These are phyloP conservation scores for Chaetomiaceae sp. DNA, from an alignment of 2,329 filamentous ascomycete genomes.

Conservation along the genomic window DNA sequence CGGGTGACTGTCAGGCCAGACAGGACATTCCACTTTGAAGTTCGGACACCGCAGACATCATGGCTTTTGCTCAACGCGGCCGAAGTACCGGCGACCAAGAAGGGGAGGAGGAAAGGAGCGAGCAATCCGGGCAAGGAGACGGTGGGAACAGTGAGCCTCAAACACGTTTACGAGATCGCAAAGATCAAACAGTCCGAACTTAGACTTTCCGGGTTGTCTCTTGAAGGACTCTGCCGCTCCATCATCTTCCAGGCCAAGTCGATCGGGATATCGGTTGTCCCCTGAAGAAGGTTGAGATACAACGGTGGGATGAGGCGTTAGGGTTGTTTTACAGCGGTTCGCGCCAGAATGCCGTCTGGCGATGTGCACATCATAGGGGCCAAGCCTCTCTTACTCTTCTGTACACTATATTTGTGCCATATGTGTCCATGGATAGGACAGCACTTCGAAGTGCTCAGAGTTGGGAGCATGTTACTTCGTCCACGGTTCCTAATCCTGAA, in stretches of 20 bases:
- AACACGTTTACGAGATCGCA: conserved; percentile 97
- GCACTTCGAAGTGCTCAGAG: not conserved
- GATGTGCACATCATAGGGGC: not conserved
- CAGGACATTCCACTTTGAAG: conserved; percentile 86
- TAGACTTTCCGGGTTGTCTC: conserved; percentile 64
- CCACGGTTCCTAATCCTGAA: too few relatives aligned
- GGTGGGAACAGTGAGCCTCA: conserved; percentile 82
- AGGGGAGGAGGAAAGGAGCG: conserved; percentile 75
- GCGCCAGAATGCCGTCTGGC: not conserved
- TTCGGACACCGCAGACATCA: conserved; percentile 91
- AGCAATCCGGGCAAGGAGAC: conserved; percentile 68
- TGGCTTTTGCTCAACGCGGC: conserved; percentile 83
- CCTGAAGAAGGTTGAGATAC: conserved; percentile 37
- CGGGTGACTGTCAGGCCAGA: conserved; percentile 90
- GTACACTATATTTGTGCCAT: conserved; percentile 12
- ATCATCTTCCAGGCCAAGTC: conserved; percentile 72
- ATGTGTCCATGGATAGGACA: not conserved
- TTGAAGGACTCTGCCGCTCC: conserved; percentile 68
- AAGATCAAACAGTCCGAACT: conserved; percentile 86
- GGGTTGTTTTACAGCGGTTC: conserved; percentile 21
- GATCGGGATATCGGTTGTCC: conserved; percentile 67
- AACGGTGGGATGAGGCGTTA: conserved; percentile 19
- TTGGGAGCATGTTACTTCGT: too few relatives aligned
- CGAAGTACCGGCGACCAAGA: conserved; percentile 64
- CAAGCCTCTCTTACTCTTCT: not conserved